Evolutionary conservation across 805 yeast species (phyloP).

Genomic region (Candida ipomoeae): DNA sequence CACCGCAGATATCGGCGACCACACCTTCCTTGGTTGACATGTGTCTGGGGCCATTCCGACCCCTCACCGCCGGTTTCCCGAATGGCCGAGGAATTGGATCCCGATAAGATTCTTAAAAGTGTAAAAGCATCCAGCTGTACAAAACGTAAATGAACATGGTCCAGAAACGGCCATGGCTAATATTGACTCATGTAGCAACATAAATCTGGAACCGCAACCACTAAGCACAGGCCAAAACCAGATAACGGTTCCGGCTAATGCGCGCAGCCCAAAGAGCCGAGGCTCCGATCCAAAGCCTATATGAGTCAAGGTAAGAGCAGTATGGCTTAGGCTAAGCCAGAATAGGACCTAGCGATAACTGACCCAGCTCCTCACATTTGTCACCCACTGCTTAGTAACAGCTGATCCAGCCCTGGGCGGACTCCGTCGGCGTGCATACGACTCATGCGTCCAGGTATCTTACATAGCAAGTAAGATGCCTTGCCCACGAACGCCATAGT

Average conservation of each 20-base stretch:
- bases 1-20: constrained; percentile 1
- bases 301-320: no score
- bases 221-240: background rate
- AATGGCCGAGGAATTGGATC: background rate
- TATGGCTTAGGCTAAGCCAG: no score
- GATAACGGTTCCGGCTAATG: background rate
- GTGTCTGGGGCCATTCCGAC: background rate
- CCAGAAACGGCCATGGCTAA: background rate
- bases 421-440: background rate
- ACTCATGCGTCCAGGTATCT: background rate
- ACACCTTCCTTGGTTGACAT: constrained; percentile 1
- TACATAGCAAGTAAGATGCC: constrained; percentile 1
- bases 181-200: background rate
- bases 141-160: background rate
- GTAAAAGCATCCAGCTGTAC: background rate
- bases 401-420: background rate
- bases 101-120: background rate
- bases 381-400: background rate
- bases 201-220: background rate
- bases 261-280: background rate
- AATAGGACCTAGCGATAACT: background rate
- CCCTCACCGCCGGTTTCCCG: background rate
- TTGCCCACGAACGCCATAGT: background rate
- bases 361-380: background rate
- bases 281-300: background rate